Evolutionary conservation across 2,329 filamentous ascomycete genomes (phyloP).

Genomic region (Hypocrella siamensis): DNA sequence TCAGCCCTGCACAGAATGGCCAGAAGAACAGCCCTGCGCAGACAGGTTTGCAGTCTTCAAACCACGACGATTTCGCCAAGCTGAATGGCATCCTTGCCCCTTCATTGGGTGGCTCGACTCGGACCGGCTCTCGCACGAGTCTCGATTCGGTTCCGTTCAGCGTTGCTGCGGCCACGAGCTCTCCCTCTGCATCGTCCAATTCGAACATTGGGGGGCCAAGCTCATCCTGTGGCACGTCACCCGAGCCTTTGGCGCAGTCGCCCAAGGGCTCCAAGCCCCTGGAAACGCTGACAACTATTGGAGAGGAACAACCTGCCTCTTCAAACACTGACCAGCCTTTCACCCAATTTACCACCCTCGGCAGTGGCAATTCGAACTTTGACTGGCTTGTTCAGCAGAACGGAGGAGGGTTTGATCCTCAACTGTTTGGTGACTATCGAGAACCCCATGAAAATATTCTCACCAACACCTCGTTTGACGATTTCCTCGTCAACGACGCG

Average conservation of each 20-base stretch:
- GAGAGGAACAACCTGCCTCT: conserved; percentile 40
- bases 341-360: conserved; percentile 15
- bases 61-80: conserved; percentile 31
- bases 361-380: conserved; percentile 38
- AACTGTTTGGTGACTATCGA: conserved; percentile 82
- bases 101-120: conserved; percentile 27
- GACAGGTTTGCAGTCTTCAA: conserved; percentile 4
- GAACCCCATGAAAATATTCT: conserved; percentile 77
- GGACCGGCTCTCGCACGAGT: conserved; percentile 31
- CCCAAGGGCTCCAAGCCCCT: conserved; percentile 48
- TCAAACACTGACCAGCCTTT: conserved; percentile 19
- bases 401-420: conserved; percentile 77
- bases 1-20: conserved; percentile 14
- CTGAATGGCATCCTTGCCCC: conserved; percentile 46
- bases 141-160: conserved; percentile 34
- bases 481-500: conserved; percentile 53
- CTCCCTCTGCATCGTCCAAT: conserved; percentile 47
- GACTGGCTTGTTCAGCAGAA: conserved; percentile 71
- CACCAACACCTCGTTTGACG: conserved; percentile 53
- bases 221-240: conserved; percentile 62
- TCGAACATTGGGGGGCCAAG: conserved; percentile 38
- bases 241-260: conserved; percentile 59
- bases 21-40: conserved; percentile 11
- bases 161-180: conserved; percentile 39
- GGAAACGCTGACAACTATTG: conserved; percentile 48